Conservation (phyloP, 257 asterid genomes). For the Salvia splendens region DNA sequence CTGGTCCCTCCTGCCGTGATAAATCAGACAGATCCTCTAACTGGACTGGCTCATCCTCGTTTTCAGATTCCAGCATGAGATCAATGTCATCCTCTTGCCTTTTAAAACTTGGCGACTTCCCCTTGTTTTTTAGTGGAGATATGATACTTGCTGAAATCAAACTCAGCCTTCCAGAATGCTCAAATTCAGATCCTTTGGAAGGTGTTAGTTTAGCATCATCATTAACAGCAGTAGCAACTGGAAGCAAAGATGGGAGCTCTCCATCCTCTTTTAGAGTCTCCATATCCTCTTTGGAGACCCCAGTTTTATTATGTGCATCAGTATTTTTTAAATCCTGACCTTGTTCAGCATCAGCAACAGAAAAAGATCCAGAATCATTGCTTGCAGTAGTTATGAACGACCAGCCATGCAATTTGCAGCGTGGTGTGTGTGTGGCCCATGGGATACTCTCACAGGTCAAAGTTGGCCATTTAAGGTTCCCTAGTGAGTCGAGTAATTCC, state of each 20-base stretch:
- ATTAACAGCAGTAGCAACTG: slow-evolving; percentile 42
- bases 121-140: slow-evolving; percentile 59
- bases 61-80: slow-evolving; percentile 81
- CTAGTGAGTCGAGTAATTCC: slow-evolving; percentile 73
- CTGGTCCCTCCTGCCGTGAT: slow-evolving; percentile 32
- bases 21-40: slow-evolving; percentile 55
- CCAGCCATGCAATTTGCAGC: slow-evolving; percentile 83
- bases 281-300: slow-evolving; percentile 53
- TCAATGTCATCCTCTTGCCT: slow-evolving; percentile 70
- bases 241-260: slow-evolving; percentile 74
- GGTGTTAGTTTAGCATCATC: slow-evolving; percentile 49
- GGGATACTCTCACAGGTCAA: slow-evolving; percentile 74
- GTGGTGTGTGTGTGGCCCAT: slow-evolving; percentile 77
- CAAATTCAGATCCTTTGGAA: slow-evolving; percentile 47
- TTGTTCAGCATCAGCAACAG: slow-evolving; percentile 50
- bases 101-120: slow-evolving; percentile 71
- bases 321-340: slow-evolving; percentile 42
- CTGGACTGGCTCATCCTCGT: slow-evolving; percentile 69
- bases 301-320: slow-evolving; percentile 44
- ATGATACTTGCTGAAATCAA: slow-evolving; percentile 66
- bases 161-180: slow-evolving; percentile 55
- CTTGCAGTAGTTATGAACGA: slow-evolving; percentile 42
- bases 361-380: slow-evolving; percentile 36
- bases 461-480: slow-evolving; percentile 79
- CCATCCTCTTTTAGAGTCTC: slow-evolving; percentile 84